Conservation (phyloP, 2,329 filamentous ascomycete genomes). For the Aureobasidium sp. region DNA sequence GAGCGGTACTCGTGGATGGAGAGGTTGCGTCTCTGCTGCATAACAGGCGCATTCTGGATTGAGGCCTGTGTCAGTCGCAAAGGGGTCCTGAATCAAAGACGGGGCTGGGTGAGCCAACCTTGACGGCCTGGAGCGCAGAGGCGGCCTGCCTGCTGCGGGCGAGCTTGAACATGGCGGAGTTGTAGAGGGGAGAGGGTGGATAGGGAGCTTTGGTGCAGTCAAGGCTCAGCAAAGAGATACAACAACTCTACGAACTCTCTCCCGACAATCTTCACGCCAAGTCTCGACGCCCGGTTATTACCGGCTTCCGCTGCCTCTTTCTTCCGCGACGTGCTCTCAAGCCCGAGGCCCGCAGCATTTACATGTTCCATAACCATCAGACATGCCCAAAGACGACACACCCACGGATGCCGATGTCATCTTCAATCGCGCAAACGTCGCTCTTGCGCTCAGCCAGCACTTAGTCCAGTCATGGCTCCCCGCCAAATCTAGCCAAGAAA, state of each 20-base stretch:
- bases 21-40: slow-evolving; percentile 42
- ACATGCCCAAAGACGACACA: background rate
- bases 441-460: slow-evolving; percentile 45
- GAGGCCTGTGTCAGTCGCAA: slow-evolving; percentile 16
- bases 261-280: slow-evolving; percentile 12
- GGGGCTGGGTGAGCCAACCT: slow-evolving; percentile 46
- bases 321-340: background rate
- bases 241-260: background rate
- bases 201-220: background rate
- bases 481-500: slow-evolving; percentile 33
- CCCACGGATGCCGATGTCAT: slow-evolving; percentile 42
- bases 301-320: background rate
- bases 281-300: background rate
- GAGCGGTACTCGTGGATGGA: slow-evolving; percentile 99
- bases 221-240: slow-evolving; percentile 6
- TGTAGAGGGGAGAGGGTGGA: background rate
- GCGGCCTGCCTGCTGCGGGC: slow-evolving; percentile 73
- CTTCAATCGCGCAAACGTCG: slow-evolving; percentile 46
- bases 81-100: slow-evolving; percentile 22
- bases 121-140: slow-evolving; percentile 68
- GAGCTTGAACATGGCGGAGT: slow-evolving; percentile 70
- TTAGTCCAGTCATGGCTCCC: slow-evolving; percentile 51
- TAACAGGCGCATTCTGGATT: slow-evolving; percentile 47
- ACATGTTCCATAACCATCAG: background rate
- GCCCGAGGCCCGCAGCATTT: background rate